Conservation (phyloP, 2,329 filamentous ascomycete genomes). For the Grosmannia serpens region DNA sequence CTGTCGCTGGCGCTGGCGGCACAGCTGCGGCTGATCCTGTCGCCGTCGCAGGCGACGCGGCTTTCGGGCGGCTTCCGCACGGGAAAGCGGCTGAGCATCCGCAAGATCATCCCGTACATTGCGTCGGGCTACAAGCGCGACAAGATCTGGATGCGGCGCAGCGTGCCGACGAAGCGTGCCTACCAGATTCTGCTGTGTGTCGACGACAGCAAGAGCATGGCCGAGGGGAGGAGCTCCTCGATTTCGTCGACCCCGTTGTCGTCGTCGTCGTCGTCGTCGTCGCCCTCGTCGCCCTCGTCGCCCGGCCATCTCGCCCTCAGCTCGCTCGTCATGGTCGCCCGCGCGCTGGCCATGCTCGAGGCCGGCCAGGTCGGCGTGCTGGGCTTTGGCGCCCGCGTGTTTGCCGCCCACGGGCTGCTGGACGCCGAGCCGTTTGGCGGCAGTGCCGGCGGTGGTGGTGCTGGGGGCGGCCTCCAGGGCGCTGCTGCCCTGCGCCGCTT, state of each 20-base stretch:
- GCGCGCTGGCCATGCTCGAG: constrained; percentile 83
- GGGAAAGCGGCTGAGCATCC: constrained; percentile 96
- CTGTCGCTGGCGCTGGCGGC: constrained; percentile 85
- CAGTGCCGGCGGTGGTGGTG: constrained; percentile 26
- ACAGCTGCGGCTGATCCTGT: constrained; percentile 88
- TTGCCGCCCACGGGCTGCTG: constrained; percentile 76
- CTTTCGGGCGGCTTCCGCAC: constrained; percentile 94
- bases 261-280: background rate
- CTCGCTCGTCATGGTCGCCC: constrained; percentile 82
- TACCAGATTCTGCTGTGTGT: constrained; percentile 98
- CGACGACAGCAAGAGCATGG: constrained; percentile 92
- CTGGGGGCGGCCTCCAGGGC: constrained; percentile 48
- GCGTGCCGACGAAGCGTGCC: constrained; percentile 79
- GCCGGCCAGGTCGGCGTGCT: constrained; percentile 87
- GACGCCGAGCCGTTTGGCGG: constrained; percentile 54
- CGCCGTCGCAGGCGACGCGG: constrained; percentile 88
- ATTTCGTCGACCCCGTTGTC: background rate
- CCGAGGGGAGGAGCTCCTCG: constrained; percentile 34
- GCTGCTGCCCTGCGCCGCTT: constrained; percentile 78
- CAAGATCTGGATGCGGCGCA: constrained; percentile 99
- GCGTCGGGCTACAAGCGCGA: constrained; percentile 96
- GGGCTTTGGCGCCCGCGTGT: constrained; percentile 75
- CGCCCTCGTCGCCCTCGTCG: background rate
- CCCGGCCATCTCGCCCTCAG: constrained; percentile 72
- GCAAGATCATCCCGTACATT: constrained; percentile 98